Conservation (phyloP, 345 rosid species). For the Pistacia integerrima region DNA sequence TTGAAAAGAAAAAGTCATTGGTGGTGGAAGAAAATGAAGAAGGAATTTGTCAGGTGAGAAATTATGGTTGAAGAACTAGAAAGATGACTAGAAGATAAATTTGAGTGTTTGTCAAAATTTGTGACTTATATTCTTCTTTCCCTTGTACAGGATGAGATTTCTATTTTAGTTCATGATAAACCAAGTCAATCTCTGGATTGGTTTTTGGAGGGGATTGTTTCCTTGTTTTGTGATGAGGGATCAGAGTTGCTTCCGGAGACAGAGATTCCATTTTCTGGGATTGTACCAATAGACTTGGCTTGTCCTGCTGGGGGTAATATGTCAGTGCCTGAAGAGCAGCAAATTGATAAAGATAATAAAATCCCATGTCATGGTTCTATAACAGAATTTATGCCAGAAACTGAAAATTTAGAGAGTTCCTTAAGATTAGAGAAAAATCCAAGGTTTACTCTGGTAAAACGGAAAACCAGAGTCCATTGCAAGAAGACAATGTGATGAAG, state of each 20-base stretch:
- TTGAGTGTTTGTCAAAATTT: slow-evolving; percentile 3
- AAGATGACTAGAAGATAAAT: not conserved
- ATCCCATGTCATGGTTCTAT: slow-evolving; percentile 19
- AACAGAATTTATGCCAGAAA: slow-evolving; percentile 20
- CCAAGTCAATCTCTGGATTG: slow-evolving; percentile 38
- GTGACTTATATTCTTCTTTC: not conserved
- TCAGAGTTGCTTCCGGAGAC: slow-evolving; percentile 27
- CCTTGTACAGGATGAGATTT: slow-evolving; percentile 27
- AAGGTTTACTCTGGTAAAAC: slow-evolving; percentile 17
- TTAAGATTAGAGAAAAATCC: slow-evolving; percentile 18
- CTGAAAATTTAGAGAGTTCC: slow-evolving; percentile 17
- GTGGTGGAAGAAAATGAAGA: slow-evolving; percentile 17
- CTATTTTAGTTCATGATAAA: slow-evolving; percentile 32
- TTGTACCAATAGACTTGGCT: slow-evolving; percentile 7
- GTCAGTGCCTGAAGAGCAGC: slow-evolving; percentile 27
- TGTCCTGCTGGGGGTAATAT: slow-evolving; percentile 25
- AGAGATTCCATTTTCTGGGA: slow-evolving; percentile 36
- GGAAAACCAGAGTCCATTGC: slow-evolving; percentile 9
- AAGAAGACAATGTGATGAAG: slow-evolving; percentile 9
- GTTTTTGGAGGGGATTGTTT: slow-evolving; percentile 40
- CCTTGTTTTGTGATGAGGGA: slow-evolving; percentile 42
- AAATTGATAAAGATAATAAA: slow-evolving; percentile 24
- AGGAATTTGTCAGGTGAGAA: slow-evolving; percentile 31
- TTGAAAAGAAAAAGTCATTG: slow-evolving; percentile 18
- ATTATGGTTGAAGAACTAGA: not conserved